Evolutionary conservation across 768 basidiomycete species (phyloP).

Genomic region (Strobilomyces confusus): DNA sequence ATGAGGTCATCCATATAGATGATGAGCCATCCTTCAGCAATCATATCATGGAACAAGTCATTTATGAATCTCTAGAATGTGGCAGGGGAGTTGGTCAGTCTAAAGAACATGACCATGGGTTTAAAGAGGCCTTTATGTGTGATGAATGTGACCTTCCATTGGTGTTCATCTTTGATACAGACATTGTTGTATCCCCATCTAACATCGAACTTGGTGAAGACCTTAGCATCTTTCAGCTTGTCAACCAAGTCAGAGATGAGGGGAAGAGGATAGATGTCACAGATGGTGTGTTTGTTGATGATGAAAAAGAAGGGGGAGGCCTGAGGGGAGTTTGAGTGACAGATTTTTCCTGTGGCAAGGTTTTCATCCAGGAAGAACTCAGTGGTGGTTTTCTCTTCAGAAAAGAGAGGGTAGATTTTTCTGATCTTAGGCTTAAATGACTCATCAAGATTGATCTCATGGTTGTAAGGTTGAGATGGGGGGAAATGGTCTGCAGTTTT

Average conservation of each 20-base stretch:
- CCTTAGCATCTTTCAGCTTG: background rate
- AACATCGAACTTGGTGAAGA: background rate
- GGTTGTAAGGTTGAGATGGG: background rate
- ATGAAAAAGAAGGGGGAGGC: background rate
- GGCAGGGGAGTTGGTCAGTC: background rate
- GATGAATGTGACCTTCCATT: too few relatives aligned
- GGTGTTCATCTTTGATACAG: too few relatives aligned
- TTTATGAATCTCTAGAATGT: background rate
- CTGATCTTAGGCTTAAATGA: background rate
- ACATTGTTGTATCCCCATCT: too few relatives aligned
- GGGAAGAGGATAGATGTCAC: background rate
- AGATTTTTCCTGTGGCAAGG: background rate
- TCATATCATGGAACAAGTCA: background rate
- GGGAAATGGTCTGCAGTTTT: background rate
- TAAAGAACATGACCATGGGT: too few relatives aligned
- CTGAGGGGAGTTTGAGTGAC: background rate
- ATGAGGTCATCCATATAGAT: background rate
- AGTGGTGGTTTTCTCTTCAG: background rate
- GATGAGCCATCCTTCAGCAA: background rate
- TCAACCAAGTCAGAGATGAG: background rate
- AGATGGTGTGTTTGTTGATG: background rate
- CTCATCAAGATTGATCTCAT: background rate
- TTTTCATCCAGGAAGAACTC: background rate
- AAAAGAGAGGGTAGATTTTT: background rate
- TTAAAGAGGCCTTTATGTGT: too few relatives aligned